Conservation (phyloP, 1,284 basidiomycete species). For the Tylopilus sp. region DNA sequence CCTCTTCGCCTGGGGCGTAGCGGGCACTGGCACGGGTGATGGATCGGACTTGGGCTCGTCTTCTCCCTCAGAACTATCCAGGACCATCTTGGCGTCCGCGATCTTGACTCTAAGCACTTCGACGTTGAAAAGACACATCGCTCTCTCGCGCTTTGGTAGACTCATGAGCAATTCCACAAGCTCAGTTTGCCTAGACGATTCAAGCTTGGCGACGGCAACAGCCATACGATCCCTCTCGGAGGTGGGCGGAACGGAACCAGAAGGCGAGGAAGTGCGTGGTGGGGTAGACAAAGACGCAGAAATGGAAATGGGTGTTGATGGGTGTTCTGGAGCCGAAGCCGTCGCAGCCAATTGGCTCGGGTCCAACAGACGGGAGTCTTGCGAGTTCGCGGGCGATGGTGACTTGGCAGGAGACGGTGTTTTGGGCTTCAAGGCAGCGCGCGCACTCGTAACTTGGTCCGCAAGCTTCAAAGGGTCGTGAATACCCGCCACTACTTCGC, state of each 20-base stretch:
- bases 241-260: slow-evolving; percentile 67
- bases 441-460: slow-evolving; percentile 57
- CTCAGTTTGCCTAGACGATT: slow-evolving; percentile 53
- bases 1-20: slow-evolving; percentile 65
- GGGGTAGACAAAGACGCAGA: slow-evolving; percentile 71
- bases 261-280: slow-evolving; percentile 76
- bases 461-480: slow-evolving; percentile 66
- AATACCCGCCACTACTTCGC: slow-evolving; percentile 72
- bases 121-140: slow-evolving; percentile 85
- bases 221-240: slow-evolving; percentile 76
- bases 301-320: slow-evolving; percentile 76
- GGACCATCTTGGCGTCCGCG: slow-evolving; percentile 76
- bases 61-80: slow-evolving; percentile 67
- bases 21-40: slow-evolving; percentile 35
- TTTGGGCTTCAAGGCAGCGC: slow-evolving; percentile 40
- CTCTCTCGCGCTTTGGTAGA: slow-evolving; percentile 83
- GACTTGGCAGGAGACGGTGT: slow-evolving; percentile 48
- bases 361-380: slow-evolving; percentile 64
- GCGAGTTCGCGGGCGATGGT: slow-evolving; percentile 52
- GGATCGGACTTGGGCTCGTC: slow-evolving; percentile 39
- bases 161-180: slow-evolving; percentile 80
- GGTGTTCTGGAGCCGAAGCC: slow-evolving; percentile 79
- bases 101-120: slow-evolving; percentile 79
- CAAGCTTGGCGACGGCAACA: slow-evolving; percentile 64
- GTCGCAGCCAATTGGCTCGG: slow-evolving; percentile 62